Conservation (phyloP, 2,329 filamentous ascomycete genomes). For the Chlorencoelia australis region DNA sequence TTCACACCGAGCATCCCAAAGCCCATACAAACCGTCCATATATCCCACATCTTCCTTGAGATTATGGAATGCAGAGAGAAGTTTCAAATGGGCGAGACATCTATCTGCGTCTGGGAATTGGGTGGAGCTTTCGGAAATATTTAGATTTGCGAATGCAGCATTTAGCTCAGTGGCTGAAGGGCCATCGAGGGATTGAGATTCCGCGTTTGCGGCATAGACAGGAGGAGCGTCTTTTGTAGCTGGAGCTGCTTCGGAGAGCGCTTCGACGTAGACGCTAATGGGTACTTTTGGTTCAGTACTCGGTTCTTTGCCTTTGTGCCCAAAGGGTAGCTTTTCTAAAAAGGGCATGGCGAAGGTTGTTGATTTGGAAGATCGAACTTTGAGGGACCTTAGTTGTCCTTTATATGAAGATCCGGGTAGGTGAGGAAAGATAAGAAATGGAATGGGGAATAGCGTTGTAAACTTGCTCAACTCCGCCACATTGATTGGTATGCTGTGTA, state of each 20-base stretch:
- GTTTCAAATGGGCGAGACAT: slow-evolving; percentile 64
- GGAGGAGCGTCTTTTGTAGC: slow-evolving; percentile 13
- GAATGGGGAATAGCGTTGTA: background rate
- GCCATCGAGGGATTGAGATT: slow-evolving; percentile 3
- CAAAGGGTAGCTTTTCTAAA: background rate
- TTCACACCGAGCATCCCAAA: slow-evolving; percentile 37
- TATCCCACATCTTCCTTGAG: slow-evolving; percentile 59
- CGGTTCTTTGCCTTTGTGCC: too few relatives aligned
- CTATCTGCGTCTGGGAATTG: slow-evolving; percentile 38
- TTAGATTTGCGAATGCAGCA: slow-evolving; percentile 31
- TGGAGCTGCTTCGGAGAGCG: too few relatives aligned
- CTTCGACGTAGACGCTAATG: too few relatives aligned
- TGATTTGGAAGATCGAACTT: too few relatives aligned
- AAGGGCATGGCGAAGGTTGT: background rate
- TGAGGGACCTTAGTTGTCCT: too few relatives aligned
- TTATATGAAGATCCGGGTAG: too few relatives aligned
- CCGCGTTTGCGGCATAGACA: slow-evolving; percentile 12
- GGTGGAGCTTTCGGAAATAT: slow-evolving; percentile 23
- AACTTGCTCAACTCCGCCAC: too few relatives aligned
- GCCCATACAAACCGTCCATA: slow-evolving; percentile 55
- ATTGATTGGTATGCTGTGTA: too few relatives aligned
- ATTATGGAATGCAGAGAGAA: slow-evolving; percentile 57
- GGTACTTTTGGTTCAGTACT: too few relatives aligned
- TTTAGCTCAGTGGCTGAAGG: slow-evolving; percentile 16
- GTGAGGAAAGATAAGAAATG: background rate